Evolutionary conservation across 1,284 basidiomycete genomes (phyloP), one percentile per base, ranked within the genome.

Genomic region (Neonothopanus nambi): DNA sequence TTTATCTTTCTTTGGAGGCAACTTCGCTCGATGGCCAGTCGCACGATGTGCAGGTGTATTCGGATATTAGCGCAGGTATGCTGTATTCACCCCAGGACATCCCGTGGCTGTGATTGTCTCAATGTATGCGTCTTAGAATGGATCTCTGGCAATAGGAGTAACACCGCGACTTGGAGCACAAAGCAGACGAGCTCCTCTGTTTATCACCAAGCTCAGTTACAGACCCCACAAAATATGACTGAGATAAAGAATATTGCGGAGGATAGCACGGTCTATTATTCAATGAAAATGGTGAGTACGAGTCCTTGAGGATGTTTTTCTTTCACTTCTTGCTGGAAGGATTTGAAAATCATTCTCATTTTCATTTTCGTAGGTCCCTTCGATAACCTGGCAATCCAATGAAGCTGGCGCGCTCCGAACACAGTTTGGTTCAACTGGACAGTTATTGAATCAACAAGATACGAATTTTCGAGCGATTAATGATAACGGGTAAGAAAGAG

Each of bases 1-100:
- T 69, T 17, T 76, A 79, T 55, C 49, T 78, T 40, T 65, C 65
- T 44, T 48, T 77, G 33, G 67, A 71, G 24, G 70, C 65, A 15
- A 51, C 55, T 13, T 65, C 74, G 1, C 64, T 57, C 0, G 75
- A 77, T 54, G 68, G 67, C 2, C 35, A 60, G 15, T 11, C 66
- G 5, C 70, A 72, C 54, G 57, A 57, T 35, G 61, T 78, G 9
- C 67, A 74, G 54, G 33, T 74, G 5, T 75, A 78, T 60, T 63
- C 70, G 3, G 71, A 73, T 56, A 62, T 71, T 26, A 68, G 56
- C 47, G 68, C 50, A 17, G 67, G 65, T 65, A 24, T n/a, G 62
- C 30, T 60, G 11, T 35, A 36, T 52, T 56, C n/a, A n/a, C 7
- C 35, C 21, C 21, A 36, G 17, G 8, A 5, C 3, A 6, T 44